phyloP scores from a whole-genome alignment of 2,329 filamentous ascomycete species.

The Exophiala xenobiotica region DNA sequence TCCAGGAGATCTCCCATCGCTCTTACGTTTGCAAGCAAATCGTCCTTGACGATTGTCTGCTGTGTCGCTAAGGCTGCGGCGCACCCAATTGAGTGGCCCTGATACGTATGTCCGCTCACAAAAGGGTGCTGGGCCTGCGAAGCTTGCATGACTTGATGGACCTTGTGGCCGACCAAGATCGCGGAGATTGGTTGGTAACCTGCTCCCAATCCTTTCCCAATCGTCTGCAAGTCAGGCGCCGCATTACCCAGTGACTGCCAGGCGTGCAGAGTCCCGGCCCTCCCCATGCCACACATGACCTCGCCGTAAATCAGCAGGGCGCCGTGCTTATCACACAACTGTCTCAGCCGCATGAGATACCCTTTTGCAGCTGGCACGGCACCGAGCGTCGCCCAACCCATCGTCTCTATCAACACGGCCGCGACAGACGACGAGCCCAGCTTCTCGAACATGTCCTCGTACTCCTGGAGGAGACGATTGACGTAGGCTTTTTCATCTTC shows the following conservation, averaged over 20 bases:
- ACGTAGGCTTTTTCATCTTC: conserved; percentile 45
- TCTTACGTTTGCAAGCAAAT: conserved; percentile 45
- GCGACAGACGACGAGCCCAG: conserved; percentile 48
- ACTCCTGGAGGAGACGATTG: conserved; percentile 41
- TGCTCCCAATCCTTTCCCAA: conserved; percentile 59
- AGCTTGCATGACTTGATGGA: conserved; percentile 48
- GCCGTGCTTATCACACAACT: conserved; percentile 61
- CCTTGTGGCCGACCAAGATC: conserved; percentile 50
- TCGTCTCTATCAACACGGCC: conserved; percentile 52
- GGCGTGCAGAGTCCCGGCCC: conserved; percentile 56
- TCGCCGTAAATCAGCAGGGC: conserved; percentile 70
- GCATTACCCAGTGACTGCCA: conserved; percentile 49
- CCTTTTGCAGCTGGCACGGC: conserved; percentile 52
- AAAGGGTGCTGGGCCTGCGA: conserved; percentile 50
- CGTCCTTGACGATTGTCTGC: conserved; percentile 49
- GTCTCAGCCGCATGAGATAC: conserved; percentile 54
- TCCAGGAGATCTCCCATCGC: conserved; percentile 36
- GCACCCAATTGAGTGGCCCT: conserved; percentile 57
- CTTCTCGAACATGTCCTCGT: conserved; percentile 49
- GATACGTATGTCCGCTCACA: conserved; percentile 59
- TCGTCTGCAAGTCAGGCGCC: conserved; percentile 58
- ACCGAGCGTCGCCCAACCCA: conserved; percentile 50
- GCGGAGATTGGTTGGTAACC: conserved; percentile 57
- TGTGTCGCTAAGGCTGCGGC: conserved; percentile 54
- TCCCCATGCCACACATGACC: conserved; percentile 59